Percentiles rank a stretch among this genome's conserved stretches.
These are phyloP conservation scores for Viola pubescens DNA, from an alignment of 441 rosid genomes.

Conservation along the genomic window DNA sequence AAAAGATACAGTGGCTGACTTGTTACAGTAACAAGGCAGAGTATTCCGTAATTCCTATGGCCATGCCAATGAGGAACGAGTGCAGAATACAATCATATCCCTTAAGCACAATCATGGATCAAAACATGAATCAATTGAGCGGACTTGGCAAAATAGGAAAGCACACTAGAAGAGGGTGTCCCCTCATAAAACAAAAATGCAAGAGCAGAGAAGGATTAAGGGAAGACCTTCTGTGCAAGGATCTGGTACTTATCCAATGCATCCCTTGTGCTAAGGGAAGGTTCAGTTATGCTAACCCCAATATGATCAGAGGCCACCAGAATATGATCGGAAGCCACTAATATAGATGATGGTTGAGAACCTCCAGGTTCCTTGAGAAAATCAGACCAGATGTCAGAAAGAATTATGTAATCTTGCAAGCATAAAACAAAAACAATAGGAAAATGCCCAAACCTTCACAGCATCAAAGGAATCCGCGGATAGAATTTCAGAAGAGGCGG, in stretches of 20 bases:
- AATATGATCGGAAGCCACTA: constrained; percentile 55
- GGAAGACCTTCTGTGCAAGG: constrained; percentile 68
- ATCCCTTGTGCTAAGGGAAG: constrained; percentile 75
- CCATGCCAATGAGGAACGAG: too few species aligned
- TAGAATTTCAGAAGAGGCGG: constrained; percentile 45
- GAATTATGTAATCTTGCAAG: constrained; percentile 4
- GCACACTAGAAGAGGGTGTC: neutral
- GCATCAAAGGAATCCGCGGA: constrained; percentile 42
- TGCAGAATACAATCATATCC: too few species aligned
- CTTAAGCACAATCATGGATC: too few species aligned
- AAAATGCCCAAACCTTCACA: constrained; percentile 40
- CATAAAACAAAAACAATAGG: constrained; percentile 6
- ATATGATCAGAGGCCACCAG: constrained; percentile 62
- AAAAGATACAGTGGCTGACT: neutral
- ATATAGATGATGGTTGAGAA: constrained; percentile 44
- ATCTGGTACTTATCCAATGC: constrained; percentile 91
- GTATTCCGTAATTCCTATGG: too few species aligned
- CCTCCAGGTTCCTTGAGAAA: constrained; percentile 48
- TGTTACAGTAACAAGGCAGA: neutral
- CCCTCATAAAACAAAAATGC: neutral
- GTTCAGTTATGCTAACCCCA: constrained; percentile 52
- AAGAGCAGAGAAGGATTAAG: neutral
- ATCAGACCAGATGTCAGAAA: constrained; percentile 21
- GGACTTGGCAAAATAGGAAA: too few species aligned
- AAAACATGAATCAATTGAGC: too few species aligned